phyloP scores from a whole-genome alignment of 2,329 filamentous ascomycete species.

The Lasiodiplodia sp. region DNA sequence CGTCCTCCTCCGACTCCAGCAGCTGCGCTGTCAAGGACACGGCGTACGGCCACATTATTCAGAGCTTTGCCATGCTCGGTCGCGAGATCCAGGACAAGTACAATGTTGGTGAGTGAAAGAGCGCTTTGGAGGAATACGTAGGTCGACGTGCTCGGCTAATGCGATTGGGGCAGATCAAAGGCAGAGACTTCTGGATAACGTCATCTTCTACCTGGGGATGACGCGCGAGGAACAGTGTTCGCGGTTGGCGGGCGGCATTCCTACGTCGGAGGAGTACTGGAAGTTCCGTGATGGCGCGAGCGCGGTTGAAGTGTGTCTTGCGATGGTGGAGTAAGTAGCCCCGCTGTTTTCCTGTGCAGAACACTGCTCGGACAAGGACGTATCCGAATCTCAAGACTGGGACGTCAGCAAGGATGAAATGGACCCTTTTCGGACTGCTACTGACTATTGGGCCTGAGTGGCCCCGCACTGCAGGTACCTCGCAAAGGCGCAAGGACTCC shows the following conservation, averaged over 20 bases:
- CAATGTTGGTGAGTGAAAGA: neutral
- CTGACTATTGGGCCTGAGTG: neutral
- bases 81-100: neutral
- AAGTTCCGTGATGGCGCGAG: neutral
- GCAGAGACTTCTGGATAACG: neutral
- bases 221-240: neutral
- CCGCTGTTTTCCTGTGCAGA: neutral
- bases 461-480: neutral
- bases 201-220: neutral
- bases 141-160: too few species aligned
- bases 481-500: neutral
- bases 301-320: neutral
- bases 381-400: neutral
- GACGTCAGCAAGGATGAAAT: too few species aligned
- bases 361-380: rapidly evolving
- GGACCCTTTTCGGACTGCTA: neutral
- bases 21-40: neutral
- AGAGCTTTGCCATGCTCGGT: neutral
- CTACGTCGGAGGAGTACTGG: neutral
- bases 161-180: neutral
- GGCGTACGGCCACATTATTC: neutral
- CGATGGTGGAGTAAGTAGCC: neutral
- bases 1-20: neutral
- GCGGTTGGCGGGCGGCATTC: neutral
- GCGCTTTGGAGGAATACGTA: too few species aligned